phyloP scores from a whole-genome alignment of 768 basidiomycete genomes.

The Sporobolomyces pararoseus region DNA sequence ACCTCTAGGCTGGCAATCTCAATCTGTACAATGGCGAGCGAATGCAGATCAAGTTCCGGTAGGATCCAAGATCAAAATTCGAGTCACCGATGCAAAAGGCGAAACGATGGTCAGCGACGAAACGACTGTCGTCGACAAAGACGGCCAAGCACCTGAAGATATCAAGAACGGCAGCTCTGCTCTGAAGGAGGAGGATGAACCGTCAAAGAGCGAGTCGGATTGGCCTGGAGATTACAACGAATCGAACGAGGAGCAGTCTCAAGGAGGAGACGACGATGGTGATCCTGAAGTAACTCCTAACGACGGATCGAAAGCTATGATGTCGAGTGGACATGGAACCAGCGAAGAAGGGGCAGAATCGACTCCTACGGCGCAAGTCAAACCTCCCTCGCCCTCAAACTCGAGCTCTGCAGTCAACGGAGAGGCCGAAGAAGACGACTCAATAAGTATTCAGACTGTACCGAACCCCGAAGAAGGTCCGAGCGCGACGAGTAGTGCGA shows the following conservation, averaged over 20 bases:
- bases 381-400: neutral
- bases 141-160: neutral
- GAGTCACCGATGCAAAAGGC: neutral
- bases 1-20: conserved; percentile 5
- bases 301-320: neutral
- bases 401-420: too few relatives aligned
- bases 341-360: too few relatives aligned
- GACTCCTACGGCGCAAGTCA: too few relatives aligned
- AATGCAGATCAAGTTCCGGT: neutral
- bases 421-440: neutral
- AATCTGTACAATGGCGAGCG: conserved; percentile 14
- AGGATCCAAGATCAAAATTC: conserved; percentile 16
- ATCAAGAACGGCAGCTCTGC: neutral
- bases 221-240: neutral
- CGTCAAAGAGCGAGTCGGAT: neutral
- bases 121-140: conserved; percentile 3
- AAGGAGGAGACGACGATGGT: neutral
- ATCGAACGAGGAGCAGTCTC: neutral
- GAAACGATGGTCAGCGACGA: conserved; percentile 2
- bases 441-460: conserved; percentile 5
- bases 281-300: conserved; percentile 5
- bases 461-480: conserved; percentile 1
- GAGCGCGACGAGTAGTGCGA: neutral
- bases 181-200: neutral
- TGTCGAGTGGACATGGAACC: too few relatives aligned